Conservation (phyloP, 2,329 filamentous ascomycete genomes). For the Colletotrichum eleusines region DNA sequence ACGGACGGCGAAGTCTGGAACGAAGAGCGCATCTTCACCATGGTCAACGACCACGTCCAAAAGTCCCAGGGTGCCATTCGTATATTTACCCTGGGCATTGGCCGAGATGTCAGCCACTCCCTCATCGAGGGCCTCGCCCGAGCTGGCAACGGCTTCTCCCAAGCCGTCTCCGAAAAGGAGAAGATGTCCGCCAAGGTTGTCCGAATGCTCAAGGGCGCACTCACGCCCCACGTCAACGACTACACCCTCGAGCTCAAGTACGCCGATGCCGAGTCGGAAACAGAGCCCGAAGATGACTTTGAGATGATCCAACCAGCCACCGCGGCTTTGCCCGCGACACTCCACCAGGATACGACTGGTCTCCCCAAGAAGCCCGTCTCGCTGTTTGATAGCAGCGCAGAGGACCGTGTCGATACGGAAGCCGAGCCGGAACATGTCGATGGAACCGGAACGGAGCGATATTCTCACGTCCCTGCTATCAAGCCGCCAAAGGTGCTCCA, state of each 20-base stretch:
- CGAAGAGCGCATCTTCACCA: constrained; percentile 56
- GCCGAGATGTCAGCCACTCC: constrained; percentile 61
- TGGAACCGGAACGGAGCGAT: constrained; percentile 48
- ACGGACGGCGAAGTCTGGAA: constrained; percentile 69
- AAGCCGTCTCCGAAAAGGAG: constrained; percentile 72
- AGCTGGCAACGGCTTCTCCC: constrained; percentile 69
- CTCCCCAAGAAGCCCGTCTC: constrained; percentile 63
- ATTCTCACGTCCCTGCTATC: constrained; percentile 65
- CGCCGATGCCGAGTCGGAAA: constrained; percentile 40
- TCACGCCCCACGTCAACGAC: constrained; percentile 74
- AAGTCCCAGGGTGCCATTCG: constrained; percentile 59
- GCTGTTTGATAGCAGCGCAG: constrained; percentile 66
- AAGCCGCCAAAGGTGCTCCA: constrained; percentile 70
- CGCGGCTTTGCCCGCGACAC: constrained; percentile 52
- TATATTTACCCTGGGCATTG: constrained; percentile 68
- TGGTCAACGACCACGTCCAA: constrained; percentile 57
- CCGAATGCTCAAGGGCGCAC: constrained; percentile 78
- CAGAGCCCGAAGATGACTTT: constrained; percentile 62
- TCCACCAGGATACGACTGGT: background rate
- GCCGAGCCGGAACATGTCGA: constrained; percentile 42
- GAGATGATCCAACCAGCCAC: constrained; percentile 71
- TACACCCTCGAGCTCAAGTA: constrained; percentile 75
- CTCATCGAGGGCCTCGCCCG: constrained; percentile 67
- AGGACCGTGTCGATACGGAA: constrained; percentile 53
- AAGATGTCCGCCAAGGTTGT: constrained; percentile 77